Evolutionary conservation across 2,329 filamentous ascomycete species (phyloP).

Genomic region (Sporothrix brunneoviolacea): DNA sequence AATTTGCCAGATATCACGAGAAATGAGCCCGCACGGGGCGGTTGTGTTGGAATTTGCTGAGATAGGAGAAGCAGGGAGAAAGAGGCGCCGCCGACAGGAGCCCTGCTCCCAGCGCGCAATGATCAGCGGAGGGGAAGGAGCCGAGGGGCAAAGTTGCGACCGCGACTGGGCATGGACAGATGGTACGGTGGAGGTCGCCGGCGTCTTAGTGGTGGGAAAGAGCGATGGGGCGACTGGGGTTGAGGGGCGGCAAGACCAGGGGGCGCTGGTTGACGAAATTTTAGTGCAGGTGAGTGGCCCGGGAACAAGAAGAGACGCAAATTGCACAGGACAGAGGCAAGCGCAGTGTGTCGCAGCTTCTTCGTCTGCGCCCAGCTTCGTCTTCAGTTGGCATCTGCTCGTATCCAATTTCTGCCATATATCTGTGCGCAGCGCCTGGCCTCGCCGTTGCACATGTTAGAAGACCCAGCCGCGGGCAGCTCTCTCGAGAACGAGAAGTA

Average conservation of each 20-base stretch:
- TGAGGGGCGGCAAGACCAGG: neutral
- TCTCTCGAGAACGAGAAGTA: neutral
- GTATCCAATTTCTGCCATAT: neutral
- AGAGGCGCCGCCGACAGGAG: neutral
- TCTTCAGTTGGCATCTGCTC: neutral
- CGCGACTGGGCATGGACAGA: neutral
- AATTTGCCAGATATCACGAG: too few species aligned
- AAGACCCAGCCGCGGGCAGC: neutral
- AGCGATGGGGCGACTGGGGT: neutral
- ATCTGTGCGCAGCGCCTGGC: neutral
- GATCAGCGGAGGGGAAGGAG: neutral
- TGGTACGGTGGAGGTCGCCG: neutral
- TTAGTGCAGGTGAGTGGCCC: neutral
- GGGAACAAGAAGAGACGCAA: neutral
- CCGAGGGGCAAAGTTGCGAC: neutral
- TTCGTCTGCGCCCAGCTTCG: neutral
- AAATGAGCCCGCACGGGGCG: too few species aligned
- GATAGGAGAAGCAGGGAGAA: too few species aligned
- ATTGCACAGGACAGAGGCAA: too few species aligned
- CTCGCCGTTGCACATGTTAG: slow-evolving; percentile 1
- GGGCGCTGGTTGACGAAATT: neutral
- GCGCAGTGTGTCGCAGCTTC: neutral
- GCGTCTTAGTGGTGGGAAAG: neutral
- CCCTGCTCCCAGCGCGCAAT: neutral
- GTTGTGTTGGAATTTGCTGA: too few species aligned